Conservation (phyloP, 2,329 filamentous ascomycete species). For the Allantophomopsis cytisporea region DNA sequence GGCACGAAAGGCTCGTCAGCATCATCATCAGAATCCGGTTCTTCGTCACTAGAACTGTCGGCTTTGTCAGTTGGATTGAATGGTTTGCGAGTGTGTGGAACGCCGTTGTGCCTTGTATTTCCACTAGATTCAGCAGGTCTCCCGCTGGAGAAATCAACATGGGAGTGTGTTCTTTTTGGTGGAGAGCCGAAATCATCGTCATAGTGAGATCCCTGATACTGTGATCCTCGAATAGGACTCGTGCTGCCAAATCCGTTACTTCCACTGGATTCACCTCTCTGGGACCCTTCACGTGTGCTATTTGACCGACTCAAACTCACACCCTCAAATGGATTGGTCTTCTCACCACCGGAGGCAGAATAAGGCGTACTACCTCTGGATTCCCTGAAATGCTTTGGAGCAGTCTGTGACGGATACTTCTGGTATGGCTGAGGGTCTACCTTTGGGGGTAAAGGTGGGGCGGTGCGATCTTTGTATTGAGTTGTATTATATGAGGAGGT, state of each 20-base stretch:
- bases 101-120: no score
- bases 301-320: conserved; percentile 16
- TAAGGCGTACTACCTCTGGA: conserved; percentile 42
- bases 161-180: conserved; percentile 1
- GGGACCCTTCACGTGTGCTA: conserved; percentile 11
- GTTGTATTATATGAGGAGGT: conserved; percentile 11
- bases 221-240: conserved; percentile 6
- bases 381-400: conserved; percentile 32
- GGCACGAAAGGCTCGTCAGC: neutral
- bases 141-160: neutral
- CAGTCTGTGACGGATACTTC: no score
- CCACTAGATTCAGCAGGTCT: no score
- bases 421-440: conserved; percentile 6
- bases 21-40: neutral
- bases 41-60: neutral
- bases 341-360: conserved; percentile 40
- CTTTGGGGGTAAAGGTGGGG: conserved; percentile 9
- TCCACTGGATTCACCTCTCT: neutral
- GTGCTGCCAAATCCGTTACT: conserved; percentile 3
- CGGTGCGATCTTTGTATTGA: neutral
- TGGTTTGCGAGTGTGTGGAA: no score
- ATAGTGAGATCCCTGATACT: conserved; percentile 9
- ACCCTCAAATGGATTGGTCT: conserved; percentile 40
- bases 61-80: neutral
- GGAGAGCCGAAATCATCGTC: conserved; percentile 11